These are phyloP conservation scores for Fagus crenata DNA, from an alignment of 306 rosid species.

Conservation along the genomic window DNA sequence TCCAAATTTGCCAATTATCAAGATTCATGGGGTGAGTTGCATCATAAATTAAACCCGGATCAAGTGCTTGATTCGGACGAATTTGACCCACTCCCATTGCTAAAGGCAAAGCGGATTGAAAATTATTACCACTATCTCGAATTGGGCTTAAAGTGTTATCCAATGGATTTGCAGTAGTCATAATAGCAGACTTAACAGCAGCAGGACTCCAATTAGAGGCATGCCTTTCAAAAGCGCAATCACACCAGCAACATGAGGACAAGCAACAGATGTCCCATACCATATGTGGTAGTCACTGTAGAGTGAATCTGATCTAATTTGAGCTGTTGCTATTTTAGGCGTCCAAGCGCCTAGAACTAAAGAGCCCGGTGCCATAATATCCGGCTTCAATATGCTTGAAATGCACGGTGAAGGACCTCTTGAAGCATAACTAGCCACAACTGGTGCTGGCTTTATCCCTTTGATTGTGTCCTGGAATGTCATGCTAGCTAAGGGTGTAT, in stretches of 20 bases:
- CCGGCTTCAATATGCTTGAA: constrained; percentile 13
- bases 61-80: constrained; percentile 4
- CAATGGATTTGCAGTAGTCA: background rate
- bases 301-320: background rate
- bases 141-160: background rate
- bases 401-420: background rate
- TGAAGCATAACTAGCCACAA: background rate
- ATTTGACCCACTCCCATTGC: background rate
- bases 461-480: background rate
- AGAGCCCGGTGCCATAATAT: constrained; percentile 17
- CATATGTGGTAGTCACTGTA: background rate
- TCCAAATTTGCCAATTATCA: background rate
- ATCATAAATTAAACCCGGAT: constrained; percentile 32
- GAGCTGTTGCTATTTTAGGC: too few relatives aligned
- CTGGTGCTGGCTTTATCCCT: background rate
- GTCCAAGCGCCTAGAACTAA: background rate
- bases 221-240: constrained; percentile 10
- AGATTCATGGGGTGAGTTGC: background rate
- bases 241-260: constrained; percentile 8
- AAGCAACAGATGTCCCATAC: constrained; percentile 16
- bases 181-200: constrained; percentile 10
- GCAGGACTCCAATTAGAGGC: constrained; percentile 19
- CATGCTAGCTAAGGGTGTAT: background rate
- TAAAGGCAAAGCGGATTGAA: background rate
- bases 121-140: background rate